Percentiles rank a stretch among this genome's conserved stretches.
phyloP scores from a whole-genome alignment of 1,139 yeast genomes.

The Sugiyamaella castrensis region DNA sequence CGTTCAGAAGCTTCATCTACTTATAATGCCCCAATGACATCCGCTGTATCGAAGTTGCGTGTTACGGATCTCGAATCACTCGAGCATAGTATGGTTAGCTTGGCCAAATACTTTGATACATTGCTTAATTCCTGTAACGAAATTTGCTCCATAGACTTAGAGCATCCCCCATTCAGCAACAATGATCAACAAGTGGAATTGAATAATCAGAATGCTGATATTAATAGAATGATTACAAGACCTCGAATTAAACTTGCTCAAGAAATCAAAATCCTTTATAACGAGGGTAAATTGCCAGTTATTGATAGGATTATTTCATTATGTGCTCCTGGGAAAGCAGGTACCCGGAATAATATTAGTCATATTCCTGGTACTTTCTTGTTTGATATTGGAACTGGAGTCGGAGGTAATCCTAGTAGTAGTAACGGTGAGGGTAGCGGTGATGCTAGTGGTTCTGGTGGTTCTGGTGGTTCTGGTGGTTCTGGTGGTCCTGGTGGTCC shows the following conservation, averaged over 20 bases:
- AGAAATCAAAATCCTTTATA: constrained; percentile 53
- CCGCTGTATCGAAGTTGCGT: not conserved
- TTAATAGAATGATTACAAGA: constrained; percentile 42
- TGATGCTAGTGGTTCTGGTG: not conserved
- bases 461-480: not conserved
- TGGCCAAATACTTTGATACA: constrained; percentile 53
- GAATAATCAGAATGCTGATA: constrained; percentile 21
- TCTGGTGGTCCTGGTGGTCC: not conserved
- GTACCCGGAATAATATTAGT: not conserved
- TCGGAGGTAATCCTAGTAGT: too few relatives aligned
- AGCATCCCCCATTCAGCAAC: constrained; percentile 27
- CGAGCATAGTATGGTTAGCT: constrained; percentile 35
- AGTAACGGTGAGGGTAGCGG: too few relatives aligned
- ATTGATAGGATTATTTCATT: not conserved
- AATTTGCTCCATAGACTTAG: constrained; percentile 40
- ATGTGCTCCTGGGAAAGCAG: not conserved
- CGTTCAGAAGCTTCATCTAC: not conserved
- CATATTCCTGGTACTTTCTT: not conserved
- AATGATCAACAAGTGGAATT: constrained; percentile 33
- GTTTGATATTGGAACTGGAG: not conserved
- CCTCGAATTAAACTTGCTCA: constrained; percentile 61
- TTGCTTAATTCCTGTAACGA: constrained; percentile 56
- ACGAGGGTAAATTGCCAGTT: constrained; percentile 43
- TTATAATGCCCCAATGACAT: constrained; percentile 46
- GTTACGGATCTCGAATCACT: not conserved